Percentiles rank a stretch among this genome's conserved stretches.
These are phyloP conservation scores for Alternaria solani DNA, from an alignment of 2,329 filamentous ascomycete species.

Conservation along the genomic window DNA sequence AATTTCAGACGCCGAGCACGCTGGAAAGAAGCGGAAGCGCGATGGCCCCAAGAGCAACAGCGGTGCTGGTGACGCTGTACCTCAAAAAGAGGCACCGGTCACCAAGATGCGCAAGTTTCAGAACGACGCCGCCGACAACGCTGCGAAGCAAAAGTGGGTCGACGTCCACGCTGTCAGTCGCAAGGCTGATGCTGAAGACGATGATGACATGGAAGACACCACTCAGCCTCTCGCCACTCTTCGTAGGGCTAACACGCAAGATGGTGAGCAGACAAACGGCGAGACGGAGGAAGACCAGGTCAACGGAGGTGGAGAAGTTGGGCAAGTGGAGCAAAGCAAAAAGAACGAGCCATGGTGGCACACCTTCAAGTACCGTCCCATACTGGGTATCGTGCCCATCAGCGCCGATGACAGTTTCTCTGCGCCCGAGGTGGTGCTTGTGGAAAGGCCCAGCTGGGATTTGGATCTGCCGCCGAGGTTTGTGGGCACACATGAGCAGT, in stretches of 20 bases:
- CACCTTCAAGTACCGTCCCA: slow-evolving; percentile 93
- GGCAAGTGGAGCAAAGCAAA: slow-evolving; percentile 31
- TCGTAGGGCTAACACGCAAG: slow-evolving; percentile 35
- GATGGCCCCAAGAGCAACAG: slow-evolving; percentile 49
- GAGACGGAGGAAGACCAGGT: slow-evolving; percentile 18
- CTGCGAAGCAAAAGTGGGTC: slow-evolving; percentile 36
- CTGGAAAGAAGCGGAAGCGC: slow-evolving; percentile 43
- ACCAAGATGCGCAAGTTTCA: slow-evolving; percentile 60
- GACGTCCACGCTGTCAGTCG: slow-evolving; percentile 35
- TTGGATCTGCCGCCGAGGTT: slow-evolving; percentile 76
- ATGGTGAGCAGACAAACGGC: slow-evolving; percentile 28
- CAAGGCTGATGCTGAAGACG: slow-evolving; percentile 38
- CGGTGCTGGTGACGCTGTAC: slow-evolving; percentile 65
- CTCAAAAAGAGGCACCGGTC: slow-evolving; percentile 56
- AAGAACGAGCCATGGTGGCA: slow-evolving; percentile 67
- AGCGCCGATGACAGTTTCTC: slow-evolving; percentile 50
- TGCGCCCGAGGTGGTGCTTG: slow-evolving; percentile 79
- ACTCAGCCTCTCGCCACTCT: slow-evolving; percentile 34
- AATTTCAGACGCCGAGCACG: slow-evolving; percentile 25
- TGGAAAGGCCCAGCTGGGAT: slow-evolving; percentile 88
- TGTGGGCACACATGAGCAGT: slow-evolving; percentile 48
- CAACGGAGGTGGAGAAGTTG: slow-evolving; percentile 23
- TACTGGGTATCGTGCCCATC: slow-evolving; percentile 76
- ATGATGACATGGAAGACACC: slow-evolving; percentile 41
- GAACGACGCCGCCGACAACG: slow-evolving; percentile 48